phyloP scores from a whole-genome alignment of 108 stramenopile genomes.

The Pseudonitzschia delicatissima region DNA sequence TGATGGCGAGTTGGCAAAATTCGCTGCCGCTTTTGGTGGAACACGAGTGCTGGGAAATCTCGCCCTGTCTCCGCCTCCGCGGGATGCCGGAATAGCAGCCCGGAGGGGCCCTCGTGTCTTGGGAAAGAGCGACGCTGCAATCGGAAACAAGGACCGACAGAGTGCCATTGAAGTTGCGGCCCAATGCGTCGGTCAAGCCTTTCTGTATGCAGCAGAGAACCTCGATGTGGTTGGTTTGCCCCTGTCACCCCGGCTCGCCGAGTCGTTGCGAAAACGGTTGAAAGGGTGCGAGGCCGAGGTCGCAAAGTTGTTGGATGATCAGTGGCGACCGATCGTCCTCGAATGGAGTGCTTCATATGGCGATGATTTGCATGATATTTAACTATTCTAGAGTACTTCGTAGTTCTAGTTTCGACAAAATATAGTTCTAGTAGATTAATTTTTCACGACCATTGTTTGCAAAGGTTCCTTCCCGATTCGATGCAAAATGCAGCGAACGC shows the following conservation, averaged over 20 bases:
- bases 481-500: too few species aligned
- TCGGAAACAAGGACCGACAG: slow-evolving; percentile 38
- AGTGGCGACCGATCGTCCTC: slow-evolving; percentile 59
- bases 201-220: slow-evolving; percentile 73
- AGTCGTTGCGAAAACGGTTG: slow-evolving; percentile 65
- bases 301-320: slow-evolving; percentile 47
- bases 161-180: slow-evolving; percentile 77
- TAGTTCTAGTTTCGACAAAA: too few species aligned
- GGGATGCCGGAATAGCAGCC: slow-evolving; percentile 6
- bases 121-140: slow-evolving; percentile 13
- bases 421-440: not conserved
- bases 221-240: slow-evolving; percentile 83
- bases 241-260: slow-evolving; percentile 70
- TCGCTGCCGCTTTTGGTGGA: slow-evolving; percentile 80
- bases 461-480: too few species aligned
- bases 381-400: too few species aligned
- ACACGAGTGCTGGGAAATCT: slow-evolving; percentile 69
- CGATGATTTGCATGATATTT: too few species aligned
- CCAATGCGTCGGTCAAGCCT: slow-evolving; percentile 84
- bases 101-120: slow-evolving; percentile 30
- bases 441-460: not conserved
- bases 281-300: slow-evolving; percentile 88
- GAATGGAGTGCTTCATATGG: slow-evolving; percentile 63
- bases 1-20: slow-evolving; percentile 79
- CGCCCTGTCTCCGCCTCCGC: slow-evolving; percentile 65